A percentile compares a stretch with the other conserved stretches of the same genome.
Evolutionary conservation across 495 filamentous ascomycete species (phyloP).

Genomic region (Rostrohypoxylon terebratum): DNA sequence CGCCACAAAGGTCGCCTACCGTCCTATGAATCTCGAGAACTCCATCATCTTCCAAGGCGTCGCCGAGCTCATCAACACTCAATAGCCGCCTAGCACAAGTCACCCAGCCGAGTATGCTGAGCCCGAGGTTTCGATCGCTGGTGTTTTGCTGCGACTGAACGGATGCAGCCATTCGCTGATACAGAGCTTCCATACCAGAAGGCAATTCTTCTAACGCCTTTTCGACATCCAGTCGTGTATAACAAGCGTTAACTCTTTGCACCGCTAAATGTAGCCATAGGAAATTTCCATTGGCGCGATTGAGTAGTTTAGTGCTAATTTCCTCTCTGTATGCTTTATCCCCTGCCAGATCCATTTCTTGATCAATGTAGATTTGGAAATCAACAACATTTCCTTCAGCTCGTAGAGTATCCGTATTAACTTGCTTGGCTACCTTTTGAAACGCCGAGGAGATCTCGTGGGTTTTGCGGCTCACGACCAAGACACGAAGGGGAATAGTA

Average conservation of each 20-base stretch:
- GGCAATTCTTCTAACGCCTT: conserved; percentile 54
- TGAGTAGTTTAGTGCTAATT: conserved; percentile 29
- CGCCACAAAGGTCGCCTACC: conserved; percentile 54
- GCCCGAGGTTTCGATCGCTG: conserved; percentile 44
- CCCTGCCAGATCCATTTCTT: conserved; percentile 35
- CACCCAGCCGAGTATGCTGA: conserved; percentile 47
- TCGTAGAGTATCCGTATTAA: conserved; percentile 17
- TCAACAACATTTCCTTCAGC: conserved; percentile 43
- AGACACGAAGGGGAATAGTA: conserved; percentile 35
- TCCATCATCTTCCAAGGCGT: conserved; percentile 45
- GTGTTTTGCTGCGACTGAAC: conserved; percentile 14
- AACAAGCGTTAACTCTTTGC: conserved; percentile 47
- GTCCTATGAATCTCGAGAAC: conserved; percentile 52
- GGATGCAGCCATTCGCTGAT: conserved; percentile 52
- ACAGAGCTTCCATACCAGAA: conserved; percentile 55
- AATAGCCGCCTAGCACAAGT: conserved; percentile 50
- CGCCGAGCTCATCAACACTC: conserved; percentile 48
- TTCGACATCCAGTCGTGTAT: conserved; percentile 42
- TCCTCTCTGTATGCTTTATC: conserved; percentile 16
- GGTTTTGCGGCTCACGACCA: conserved; percentile 39
- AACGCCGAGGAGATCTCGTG: conserved; percentile 34
- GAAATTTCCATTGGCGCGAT: conserved; percentile 46
- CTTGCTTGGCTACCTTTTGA: background rate
- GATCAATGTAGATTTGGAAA: conserved; percentile 37
- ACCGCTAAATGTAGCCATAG: conserved; percentile 18